Evolutionary conservation across 192 early-diverging fungal genomes (phyloP).

Genomic region (Dimargaris verticillata): DNA sequence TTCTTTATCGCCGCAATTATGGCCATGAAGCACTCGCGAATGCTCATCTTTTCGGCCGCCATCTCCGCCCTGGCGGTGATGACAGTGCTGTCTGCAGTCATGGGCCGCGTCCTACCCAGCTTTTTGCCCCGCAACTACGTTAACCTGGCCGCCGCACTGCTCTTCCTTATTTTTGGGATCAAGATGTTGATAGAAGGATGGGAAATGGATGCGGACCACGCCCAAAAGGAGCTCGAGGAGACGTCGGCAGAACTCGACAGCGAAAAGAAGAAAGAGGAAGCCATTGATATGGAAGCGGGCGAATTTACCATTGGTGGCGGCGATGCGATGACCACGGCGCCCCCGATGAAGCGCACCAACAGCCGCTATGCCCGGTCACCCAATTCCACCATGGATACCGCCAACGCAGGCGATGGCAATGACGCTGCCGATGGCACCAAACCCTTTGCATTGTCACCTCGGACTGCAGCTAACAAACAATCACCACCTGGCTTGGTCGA

Average conservation of each 20-base stretch:
- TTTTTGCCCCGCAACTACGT: slow-evolving; percentile 79
- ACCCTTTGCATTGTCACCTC: too few relatives aligned
- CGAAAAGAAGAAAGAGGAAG: slow-evolving; percentile 21
- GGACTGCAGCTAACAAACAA: slow-evolving; percentile 13
- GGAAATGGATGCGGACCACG: slow-evolving; percentile 75
- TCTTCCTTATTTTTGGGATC: slow-evolving; percentile 90
- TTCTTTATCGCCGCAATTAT: slow-evolving; percentile 97
- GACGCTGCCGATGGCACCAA: neutral
- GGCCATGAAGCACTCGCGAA: slow-evolving; percentile 91
- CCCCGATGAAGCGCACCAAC: neutral
- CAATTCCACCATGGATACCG: neutral
- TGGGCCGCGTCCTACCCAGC: slow-evolving; percentile 81
- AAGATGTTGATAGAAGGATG: slow-evolving; percentile 73
- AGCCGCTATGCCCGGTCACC: neutral
- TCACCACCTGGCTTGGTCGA: slow-evolving; percentile 19
- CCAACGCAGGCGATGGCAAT: neutral
- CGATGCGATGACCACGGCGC: neutral
- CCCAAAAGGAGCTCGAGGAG: slow-evolving; percentile 76
- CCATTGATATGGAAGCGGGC: slow-evolving; percentile 13
- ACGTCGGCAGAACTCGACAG: slow-evolving; percentile 79
- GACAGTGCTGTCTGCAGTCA: slow-evolving; percentile 85
- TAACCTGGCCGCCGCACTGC: slow-evolving; percentile 56
- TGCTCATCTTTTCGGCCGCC: slow-evolving; percentile 79
- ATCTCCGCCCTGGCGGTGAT: slow-evolving; percentile 77
- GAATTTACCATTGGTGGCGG: slow-evolving; percentile 5